A percentile compares a stretch with the other conserved stretches of the same genome.
These are phyloP conservation scores for Russula emetica DNA, from an alignment of 768 basidiomycete genomes.

Conservation along the genomic window DNA sequence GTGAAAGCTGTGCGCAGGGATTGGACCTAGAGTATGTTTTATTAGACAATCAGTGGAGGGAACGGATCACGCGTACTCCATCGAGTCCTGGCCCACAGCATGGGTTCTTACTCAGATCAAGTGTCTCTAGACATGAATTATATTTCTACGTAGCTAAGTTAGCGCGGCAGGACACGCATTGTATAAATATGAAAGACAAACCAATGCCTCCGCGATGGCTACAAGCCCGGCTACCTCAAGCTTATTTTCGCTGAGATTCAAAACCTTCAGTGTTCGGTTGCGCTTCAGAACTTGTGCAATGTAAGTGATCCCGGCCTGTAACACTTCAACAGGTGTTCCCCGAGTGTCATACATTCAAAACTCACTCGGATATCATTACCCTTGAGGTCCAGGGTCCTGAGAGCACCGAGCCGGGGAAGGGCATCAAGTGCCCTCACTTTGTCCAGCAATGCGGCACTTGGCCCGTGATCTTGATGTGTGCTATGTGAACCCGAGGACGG, in stretches of 20 bases:
- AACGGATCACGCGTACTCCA: conserved; percentile 55
- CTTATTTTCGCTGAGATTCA: conserved; percentile 93
- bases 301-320: conserved; percentile 73
- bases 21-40: conserved; percentile 53
- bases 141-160: conserved; percentile 64
- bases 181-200: conserved; percentile 39
- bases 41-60: conserved; percentile 5
- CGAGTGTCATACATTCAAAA: conserved; percentile 20
- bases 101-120: conserved; percentile 90
- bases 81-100: conserved; percentile 87
- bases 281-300: conserved; percentile 94
- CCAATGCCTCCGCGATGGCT: conserved; percentile 82
- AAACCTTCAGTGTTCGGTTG: conserved; percentile 89
- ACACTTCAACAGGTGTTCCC: conserved; percentile 3
- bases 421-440: conserved; percentile 89
- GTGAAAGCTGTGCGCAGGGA: conserved; percentile 91
- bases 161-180: background rate
- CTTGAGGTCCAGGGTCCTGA: conserved; percentile 86
- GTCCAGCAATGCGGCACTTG: conserved; percentile 75
- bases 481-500: conserved; percentile 26
- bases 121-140: conserved; percentile 87
- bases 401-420: conserved; percentile 75
- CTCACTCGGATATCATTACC: conserved; percentile 89
- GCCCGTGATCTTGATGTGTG: conserved; percentile 38
- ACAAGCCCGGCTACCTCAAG: conserved; percentile 79